These are phyloP conservation scores for Phytophthora colocasiae DNA, from an alignment of 352 stramenopile genomes.

Conservation along the genomic window DNA sequence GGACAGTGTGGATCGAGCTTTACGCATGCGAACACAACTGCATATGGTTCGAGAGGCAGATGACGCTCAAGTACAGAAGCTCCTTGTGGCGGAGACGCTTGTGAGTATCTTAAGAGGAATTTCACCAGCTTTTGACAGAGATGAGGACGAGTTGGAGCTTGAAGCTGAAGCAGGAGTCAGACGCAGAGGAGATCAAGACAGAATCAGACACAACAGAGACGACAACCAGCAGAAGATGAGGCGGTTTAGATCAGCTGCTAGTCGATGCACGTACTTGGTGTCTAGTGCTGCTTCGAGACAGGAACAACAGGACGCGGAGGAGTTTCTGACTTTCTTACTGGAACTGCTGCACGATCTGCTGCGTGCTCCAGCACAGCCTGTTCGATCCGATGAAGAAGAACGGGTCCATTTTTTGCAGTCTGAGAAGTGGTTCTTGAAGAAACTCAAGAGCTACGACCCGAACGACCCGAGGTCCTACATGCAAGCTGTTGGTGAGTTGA, in stretches of 20 bases:
- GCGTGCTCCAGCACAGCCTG: constrained; percentile 23
- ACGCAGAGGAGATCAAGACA: constrained; percentile 6
- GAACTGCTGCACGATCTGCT: constrained; percentile 74
- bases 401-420: constrained; percentile 26
- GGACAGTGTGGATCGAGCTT: constrained; percentile 31
- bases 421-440: constrained; percentile 35
- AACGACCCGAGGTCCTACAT: constrained; percentile 68
- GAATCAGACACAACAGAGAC: constrained; percentile 22
- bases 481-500: constrained; percentile 60
- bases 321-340: constrained; percentile 77
- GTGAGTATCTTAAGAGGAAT: constrained; percentile 38
- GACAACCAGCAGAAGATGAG: constrained; percentile 39
- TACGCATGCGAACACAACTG: constrained; percentile 33
- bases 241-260: constrained; percentile 38
- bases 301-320: constrained; percentile 86
- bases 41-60: constrained; percentile 28
- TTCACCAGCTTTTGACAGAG: constrained; percentile 2
- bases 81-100: constrained; percentile 37
- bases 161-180: constrained; percentile 6
- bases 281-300: constrained; percentile 42
- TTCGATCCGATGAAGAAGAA: constrained; percentile 29
- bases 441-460: constrained; percentile 39
- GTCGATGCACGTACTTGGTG: constrained; percentile 63
- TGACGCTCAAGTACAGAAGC: constrained; percentile 29
- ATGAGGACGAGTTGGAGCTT: constrained; percentile 16